A percentile compares a stretch with the other conserved stretches of the same genome.
These are phyloP conservation scores for Cruciata laevipes DNA, from an alignment of 257 asterid species.

Conservation along the genomic window DNA sequence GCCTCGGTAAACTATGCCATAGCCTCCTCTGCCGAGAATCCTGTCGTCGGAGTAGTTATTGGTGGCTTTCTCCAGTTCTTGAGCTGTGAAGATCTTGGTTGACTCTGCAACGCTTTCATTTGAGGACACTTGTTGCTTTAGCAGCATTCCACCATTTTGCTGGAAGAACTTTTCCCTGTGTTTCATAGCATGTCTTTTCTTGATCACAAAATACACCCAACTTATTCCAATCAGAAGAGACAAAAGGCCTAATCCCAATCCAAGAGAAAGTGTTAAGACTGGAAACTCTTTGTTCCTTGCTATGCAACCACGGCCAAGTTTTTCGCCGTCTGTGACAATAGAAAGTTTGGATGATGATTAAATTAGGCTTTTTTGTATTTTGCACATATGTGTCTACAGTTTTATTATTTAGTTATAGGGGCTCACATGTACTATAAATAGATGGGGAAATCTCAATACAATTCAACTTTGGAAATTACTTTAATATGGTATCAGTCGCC, in stretches of 20 bases:
- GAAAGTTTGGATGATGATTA: too few species aligned
- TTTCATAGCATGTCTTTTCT: slow-evolving; percentile 37
- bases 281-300: slow-evolving; percentile 39
- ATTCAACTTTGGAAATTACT: too few species aligned
- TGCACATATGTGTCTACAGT: too few species aligned
- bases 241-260: slow-evolving; percentile 53
- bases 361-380: too few species aligned
- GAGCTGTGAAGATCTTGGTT: slow-evolving; percentile 48
- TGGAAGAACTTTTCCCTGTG: slow-evolving; percentile 58
- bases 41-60: slow-evolving; percentile 46
- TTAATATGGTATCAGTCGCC: too few species aligned
- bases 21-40: slow-evolving; percentile 71
- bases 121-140: slow-evolving; percentile 54
- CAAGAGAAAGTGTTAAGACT: slow-evolving; percentile 31
- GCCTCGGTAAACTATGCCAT: slow-evolving; percentile 69
- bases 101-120: slow-evolving; percentile 37
- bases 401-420: too few species aligned
- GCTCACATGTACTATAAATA: too few species aligned
- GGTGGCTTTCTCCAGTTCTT: slow-evolving; percentile 54
- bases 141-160: slow-evolving; percentile 62
- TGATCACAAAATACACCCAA: slow-evolving; percentile 47
- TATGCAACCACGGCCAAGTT: slow-evolving; percentile 41
- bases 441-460: too few species aligned
- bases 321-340: slow-evolving; percentile 52
- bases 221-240: slow-evolving; percentile 38